These are phyloP conservation scores for Pythium apleroticum DNA, from an alignment of 352 stramenopile species.

Conservation along the genomic window DNA sequence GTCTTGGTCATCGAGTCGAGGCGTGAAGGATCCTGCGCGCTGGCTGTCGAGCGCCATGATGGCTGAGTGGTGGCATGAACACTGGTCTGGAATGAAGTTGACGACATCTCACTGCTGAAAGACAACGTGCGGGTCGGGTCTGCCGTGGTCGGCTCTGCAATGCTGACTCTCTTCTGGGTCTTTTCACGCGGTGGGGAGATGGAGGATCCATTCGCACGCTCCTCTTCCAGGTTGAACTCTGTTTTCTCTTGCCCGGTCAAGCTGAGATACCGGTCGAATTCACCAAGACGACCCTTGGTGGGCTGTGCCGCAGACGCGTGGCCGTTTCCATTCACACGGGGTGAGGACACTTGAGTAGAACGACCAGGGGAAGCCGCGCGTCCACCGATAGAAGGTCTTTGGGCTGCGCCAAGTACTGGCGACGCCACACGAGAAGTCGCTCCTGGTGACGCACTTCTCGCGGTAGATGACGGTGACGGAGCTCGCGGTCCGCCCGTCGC, in stretches of 20 bases:
- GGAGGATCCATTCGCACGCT: background rate
- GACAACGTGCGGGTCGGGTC: background rate
- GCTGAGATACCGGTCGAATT: constrained; percentile 14
- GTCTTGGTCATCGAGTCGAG: background rate
- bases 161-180: constrained; percentile 23
- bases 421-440: background rate
- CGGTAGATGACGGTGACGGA: background rate
- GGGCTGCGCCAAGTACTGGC: background rate
- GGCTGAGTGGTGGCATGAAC: background rate
- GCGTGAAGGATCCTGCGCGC: background rate
- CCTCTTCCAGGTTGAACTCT: background rate
- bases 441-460: background rate
- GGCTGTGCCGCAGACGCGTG: background rate
- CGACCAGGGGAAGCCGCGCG: constrained; percentile 6
- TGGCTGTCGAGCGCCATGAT: background rate
- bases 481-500: background rate
- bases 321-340: background rate
- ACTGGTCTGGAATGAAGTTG: background rate
- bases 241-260: background rate
- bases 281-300: background rate
- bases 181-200: background rate
- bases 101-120: background rate
- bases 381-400: background rate
- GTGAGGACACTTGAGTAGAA: background rate
- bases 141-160: constrained; percentile 12